phyloP scores from a whole-genome alignment of 129 eudicot genomes.

The Flaveria linearis region DNA sequence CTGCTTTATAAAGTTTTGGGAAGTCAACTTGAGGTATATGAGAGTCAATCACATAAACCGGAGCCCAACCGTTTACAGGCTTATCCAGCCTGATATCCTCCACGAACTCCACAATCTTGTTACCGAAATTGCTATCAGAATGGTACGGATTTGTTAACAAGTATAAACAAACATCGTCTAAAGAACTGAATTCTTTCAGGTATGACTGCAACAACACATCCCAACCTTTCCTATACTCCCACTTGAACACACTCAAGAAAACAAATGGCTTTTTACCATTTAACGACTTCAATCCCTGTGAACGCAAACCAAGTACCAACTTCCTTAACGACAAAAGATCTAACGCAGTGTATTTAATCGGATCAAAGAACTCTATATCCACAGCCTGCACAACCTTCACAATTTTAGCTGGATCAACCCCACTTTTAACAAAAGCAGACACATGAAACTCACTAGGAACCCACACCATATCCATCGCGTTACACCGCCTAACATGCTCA shows the following conservation, averaged over 20 bases:
- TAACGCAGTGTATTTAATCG: conserved; percentile 46
- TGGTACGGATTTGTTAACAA: conserved; percentile 75
- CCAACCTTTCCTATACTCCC: conserved; percentile 94
- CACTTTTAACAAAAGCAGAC: conserved; percentile 56
- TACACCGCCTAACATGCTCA: conserved; percentile 74
- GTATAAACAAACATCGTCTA: conserved; percentile 55
- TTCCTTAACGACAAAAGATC: conserved; percentile 42
- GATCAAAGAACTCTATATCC: conserved; percentile 75
- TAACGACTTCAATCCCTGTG: background rate
- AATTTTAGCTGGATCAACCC: conserved; percentile 73
- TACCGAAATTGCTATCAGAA: conserved; percentile 60
- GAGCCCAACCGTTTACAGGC: conserved; percentile 72
- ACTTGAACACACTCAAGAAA: conserved; percentile 88
- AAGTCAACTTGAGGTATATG: conserved; percentile 74
- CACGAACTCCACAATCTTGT: conserved; percentile 69
- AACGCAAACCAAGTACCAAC: conserved; percentile 55
- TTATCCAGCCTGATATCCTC: conserved; percentile 45
- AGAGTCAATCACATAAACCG: conserved; percentile 57
- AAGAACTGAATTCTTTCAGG: conserved; percentile 55
- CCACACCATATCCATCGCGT: conserved; percentile 81
- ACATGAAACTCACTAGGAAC: conserved; percentile 90
- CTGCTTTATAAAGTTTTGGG: conserved; percentile 69
- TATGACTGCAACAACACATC: conserved; percentile 76
- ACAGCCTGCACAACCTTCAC: conserved; percentile 78
- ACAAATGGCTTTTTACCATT: conserved; percentile 35